phyloP scores from a whole-genome alignment of 257 asterid genomes.

The Gentiana macrophylla region DNA sequence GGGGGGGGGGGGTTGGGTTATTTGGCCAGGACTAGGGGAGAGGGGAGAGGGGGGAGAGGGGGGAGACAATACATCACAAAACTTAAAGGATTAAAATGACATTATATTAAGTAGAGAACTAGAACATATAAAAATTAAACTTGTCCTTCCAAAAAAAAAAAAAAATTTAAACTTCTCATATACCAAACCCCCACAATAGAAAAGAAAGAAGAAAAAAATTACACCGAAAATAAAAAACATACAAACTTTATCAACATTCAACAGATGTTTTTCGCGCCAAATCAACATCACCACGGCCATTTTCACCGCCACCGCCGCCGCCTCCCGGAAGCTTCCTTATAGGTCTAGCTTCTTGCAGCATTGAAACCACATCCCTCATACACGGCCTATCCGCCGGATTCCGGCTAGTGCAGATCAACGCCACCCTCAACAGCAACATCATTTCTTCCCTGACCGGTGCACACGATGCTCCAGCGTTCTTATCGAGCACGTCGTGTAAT shows the following conservation, averaged over 20 bases:
- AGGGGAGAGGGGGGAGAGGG: too few species aligned
- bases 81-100: too few species aligned
- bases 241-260: constrained; percentile 35
- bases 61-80: too few species aligned
- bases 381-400: constrained; percentile 88
- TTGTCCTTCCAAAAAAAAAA: too few species aligned
- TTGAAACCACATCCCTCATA: constrained; percentile 85
- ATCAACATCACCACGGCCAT: constrained; percentile 8
- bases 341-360: constrained; percentile 78
- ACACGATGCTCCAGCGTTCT: constrained; percentile 60
- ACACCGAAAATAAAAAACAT: too few species aligned
- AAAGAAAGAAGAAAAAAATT: too few species aligned
- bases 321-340: constrained; percentile 41
- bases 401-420: constrained; percentile 72
- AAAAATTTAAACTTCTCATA: too few species aligned
- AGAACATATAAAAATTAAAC: too few species aligned
- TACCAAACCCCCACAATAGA: too few species aligned
- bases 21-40: too few species aligned
- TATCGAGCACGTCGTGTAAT: constrained; percentile 43
- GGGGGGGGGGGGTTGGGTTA: too few species aligned
- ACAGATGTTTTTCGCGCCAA: constrained; percentile 27
- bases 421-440: constrained; percentile 69
- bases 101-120: too few species aligned
- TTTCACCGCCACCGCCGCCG: constrained; percentile 11
- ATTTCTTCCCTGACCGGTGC: constrained; percentile 69